phyloP scores from a whole-genome alignment of 129 eudicot genomes.

The Kitagawia praeruptora region DNA sequence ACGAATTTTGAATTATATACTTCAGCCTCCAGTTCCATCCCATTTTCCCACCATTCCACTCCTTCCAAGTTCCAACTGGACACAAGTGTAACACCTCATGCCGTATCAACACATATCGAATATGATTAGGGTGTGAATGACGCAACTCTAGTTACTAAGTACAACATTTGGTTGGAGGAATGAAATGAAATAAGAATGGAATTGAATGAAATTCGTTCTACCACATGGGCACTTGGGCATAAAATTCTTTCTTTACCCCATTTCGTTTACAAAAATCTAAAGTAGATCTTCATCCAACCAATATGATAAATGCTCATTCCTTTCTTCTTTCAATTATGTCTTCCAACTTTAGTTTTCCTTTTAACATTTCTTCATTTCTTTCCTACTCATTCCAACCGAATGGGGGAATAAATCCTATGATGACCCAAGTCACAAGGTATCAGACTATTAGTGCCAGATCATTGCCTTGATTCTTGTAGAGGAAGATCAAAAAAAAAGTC shows the following conservation, averaged over 20 bases:
- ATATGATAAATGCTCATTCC: background rate
- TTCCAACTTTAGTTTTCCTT: background rate
- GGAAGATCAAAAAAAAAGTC: background rate
- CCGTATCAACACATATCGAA: background rate
- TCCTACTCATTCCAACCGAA: background rate
- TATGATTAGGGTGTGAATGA: background rate
- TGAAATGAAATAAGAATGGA: background rate
- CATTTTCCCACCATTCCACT: background rate
- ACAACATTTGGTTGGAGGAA: background rate
- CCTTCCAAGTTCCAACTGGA: background rate
- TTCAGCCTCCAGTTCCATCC: background rate
- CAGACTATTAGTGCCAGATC: background rate
- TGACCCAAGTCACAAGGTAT: background rate
- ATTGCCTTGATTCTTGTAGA: background rate
- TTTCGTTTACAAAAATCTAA: background rate
- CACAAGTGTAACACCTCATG: background rate
- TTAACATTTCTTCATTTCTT: background rate
- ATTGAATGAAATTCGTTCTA: too few relatives aligned
- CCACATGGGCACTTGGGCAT: background rate
- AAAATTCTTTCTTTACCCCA: background rate
- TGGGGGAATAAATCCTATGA: background rate
- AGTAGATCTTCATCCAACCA: background rate
- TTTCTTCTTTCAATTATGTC: background rate
- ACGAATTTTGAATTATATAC: background rate
- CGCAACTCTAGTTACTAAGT: background rate